Percentiles rank a stretch among this genome's conserved stretches.
phyloP scores from a whole-genome alignment of 1,139 yeast genomes.

The Sugiyamaella japonica region DNA sequence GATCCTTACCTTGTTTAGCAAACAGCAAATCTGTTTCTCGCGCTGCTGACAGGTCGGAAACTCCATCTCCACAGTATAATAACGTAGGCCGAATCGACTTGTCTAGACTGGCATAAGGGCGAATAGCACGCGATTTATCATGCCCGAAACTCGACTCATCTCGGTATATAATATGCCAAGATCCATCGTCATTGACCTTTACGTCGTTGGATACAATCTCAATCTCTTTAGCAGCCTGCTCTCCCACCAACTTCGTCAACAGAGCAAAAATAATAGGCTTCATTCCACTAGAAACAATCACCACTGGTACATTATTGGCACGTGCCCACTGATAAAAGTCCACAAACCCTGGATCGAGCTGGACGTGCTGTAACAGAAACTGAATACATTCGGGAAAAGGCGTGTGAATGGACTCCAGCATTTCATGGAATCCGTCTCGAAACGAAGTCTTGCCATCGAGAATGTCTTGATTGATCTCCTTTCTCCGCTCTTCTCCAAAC shows the following conservation, averaged over 20 bases:
- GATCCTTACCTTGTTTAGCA: conserved; percentile 90
- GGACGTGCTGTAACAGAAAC: conserved; percentile 49
- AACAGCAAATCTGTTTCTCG: conserved; percentile 89
- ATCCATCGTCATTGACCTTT: conserved; percentile 52
- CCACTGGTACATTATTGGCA: conserved; percentile 67
- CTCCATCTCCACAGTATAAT: conserved; percentile 97
- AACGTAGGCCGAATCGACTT: conserved; percentile 53
- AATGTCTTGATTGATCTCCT: conserved; percentile 67
- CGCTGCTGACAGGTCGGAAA: conserved; percentile 91
- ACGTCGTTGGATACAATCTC: conserved; percentile 85
- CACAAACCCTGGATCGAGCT: conserved; percentile 88
- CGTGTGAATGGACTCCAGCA: conserved; percentile 75
- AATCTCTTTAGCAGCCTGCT: conserved; percentile 67
- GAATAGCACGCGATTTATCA: conserved; percentile 83
- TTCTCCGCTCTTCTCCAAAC: conserved; percentile 70
- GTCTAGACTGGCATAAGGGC: conserved; percentile 53
- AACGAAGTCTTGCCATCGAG: conserved; percentile 68
- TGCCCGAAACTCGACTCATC: conserved; percentile 92
- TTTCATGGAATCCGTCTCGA: conserved; percentile 73
- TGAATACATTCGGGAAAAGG: conserved; percentile 86
- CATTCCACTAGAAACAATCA: conserved; percentile 87
- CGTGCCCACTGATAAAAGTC: conserved; percentile 79
- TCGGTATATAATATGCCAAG: conserved; percentile 83
- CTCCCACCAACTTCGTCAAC: conserved; percentile 71
- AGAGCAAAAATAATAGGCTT: conserved; percentile 81